Percentiles rank a stretch among this genome's conserved stretches.
Evolutionary conservation across 1,284 basidiomycete species (phyloP).

Genomic region (Cystobasidium sp.): DNA sequence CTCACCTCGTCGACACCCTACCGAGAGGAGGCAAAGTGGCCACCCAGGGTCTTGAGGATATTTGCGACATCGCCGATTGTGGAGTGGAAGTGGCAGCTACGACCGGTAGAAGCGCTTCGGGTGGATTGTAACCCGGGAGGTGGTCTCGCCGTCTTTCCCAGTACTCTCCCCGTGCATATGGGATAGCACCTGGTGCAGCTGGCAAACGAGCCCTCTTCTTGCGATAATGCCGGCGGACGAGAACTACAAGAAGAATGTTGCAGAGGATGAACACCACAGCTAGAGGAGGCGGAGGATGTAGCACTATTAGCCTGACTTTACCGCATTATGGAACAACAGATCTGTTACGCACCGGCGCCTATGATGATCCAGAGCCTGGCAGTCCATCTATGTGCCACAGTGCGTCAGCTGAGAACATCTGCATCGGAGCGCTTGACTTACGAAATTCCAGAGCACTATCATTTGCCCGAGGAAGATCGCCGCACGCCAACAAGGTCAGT

Average conservation of each 20-base stretch:
- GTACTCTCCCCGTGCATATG: slow-evolving; percentile 31
- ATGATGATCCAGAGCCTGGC: slow-evolving; percentile 17
- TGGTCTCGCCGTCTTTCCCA: slow-evolving; percentile 13
- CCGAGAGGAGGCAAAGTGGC: background rate
- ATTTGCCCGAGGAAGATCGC: background rate
- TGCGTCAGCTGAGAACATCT: background rate
- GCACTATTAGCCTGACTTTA: too few relatives aligned
- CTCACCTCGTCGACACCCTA: slow-evolving; percentile 2
- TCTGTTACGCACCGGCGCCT: slow-evolving; percentile 1
- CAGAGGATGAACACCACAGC: slow-evolving; percentile 16
- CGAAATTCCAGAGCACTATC: slow-evolving; percentile 19
- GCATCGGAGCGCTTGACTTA: background rate
- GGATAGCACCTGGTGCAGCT: slow-evolving; percentile 11
- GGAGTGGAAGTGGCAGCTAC: background rate
- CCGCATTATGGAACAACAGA: background rate
- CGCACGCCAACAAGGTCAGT: background rate
- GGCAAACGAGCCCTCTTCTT: slow-evolving; percentile 27
- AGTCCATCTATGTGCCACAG: slow-evolving; percentile 15
- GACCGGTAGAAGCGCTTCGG: slow-evolving; percentile 13
- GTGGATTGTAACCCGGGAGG: slow-evolving; percentile 31
- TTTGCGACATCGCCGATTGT: slow-evolving; percentile 8
- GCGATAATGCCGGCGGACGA: background rate
- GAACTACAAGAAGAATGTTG: background rate
- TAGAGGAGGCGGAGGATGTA: background rate
- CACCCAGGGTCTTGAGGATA: slow-evolving; percentile 2